Base-by-base conservation (phyloP, 345 rosid genomes). In the Balakata baccata region DNA sequence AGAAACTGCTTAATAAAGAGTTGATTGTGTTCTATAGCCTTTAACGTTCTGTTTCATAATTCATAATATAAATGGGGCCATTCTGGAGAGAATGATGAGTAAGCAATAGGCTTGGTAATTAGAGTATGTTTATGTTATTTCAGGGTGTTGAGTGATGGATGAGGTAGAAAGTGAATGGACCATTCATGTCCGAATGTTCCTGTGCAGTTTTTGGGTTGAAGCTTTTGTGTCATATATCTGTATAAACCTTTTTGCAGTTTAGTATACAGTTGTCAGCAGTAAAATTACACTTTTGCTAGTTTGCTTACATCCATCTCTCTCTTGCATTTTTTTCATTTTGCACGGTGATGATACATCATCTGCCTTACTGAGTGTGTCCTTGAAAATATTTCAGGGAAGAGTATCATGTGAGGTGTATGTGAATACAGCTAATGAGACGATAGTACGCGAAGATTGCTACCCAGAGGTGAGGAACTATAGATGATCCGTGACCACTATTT, bases 321-420 rank as follows among this genome's bases (percentile, higher is more conserved):
- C 23, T 69, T 17, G 16, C 51, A 43, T 23, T 29, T 52, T 43
- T 12, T 23, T 43, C 4, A 58, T 70, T 51, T 29, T 69, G 60
- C n/a, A 11, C 11, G 29, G 10, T 7, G 38, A 50, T 60, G 66
- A 22, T 66, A 22, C 34, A 49, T n/a, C 34, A 74, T 39, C 22
- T 72, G 72, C 58, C 18, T 57, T 58, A 58, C 51, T 47, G 34
- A 14, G 47, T 56, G 34, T 23, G 38, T 64, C 11, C 47, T 18
- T 70, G 38, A 64, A 68, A 75, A 66, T 81, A 64, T 82, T 78
- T 61, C 82, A 94, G 97, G 92, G 85, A 58, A 85, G 84, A 79
- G 88, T 88, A 64, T 83, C 88, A 0, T 90, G 97, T 65, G 92
- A 92, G 79, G 88, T 92, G 54, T 85, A 78, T 76, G 95, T 87